Conservation (phyloP, 805 yeast species). For the Ogataea kodamae region DNA sequence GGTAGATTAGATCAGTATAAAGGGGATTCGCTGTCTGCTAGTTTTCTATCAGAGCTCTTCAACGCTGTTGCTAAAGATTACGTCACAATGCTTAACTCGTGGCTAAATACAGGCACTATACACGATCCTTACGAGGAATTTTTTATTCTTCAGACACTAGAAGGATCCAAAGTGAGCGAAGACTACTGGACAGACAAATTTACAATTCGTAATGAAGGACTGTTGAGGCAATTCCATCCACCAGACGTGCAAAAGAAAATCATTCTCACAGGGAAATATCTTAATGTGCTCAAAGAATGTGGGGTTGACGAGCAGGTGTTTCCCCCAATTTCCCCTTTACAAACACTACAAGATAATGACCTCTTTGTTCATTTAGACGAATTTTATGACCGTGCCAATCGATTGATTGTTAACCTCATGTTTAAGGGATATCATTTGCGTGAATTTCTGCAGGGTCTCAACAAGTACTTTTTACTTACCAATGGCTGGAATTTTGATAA, state of each 20-base stretch:
- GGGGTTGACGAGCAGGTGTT: conserved; percentile 37
- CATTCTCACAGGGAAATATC: conserved; percentile 77
- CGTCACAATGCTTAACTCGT: conserved; percentile 62
- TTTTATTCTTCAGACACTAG: conserved; percentile 47
- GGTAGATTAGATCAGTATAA: conserved; percentile 49
- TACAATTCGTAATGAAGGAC: conserved; percentile 68
- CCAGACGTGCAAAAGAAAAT: conserved; percentile 58
- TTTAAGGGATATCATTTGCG: conserved; percentile 57
- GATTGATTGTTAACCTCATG: conserved; percentile 51
- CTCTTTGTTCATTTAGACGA: conserved; percentile 53
- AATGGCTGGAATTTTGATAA: conserved; percentile 48
- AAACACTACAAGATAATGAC: conserved; percentile 32
- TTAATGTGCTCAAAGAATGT: conserved; percentile 67
- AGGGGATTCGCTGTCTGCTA: conserved; percentile 60
- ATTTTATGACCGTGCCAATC: conserved; percentile 68
- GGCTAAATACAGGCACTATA: conserved; percentile 74
- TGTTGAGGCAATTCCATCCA: conserved; percentile 60
- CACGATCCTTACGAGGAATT: conserved; percentile 84
- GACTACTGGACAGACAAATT: conserved; percentile 74
- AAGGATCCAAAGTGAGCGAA: conserved; percentile 36
- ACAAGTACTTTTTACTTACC: conserved; percentile 54
- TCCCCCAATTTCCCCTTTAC: conserved; percentile 5
- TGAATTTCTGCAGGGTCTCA: conserved; percentile 45
- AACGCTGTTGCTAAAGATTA: conserved; percentile 61
- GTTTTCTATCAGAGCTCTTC: conserved; percentile 51